Base-by-base conservation (phyloP, 345 rosid genomes). In the Nephelium lappaceum region DNA sequence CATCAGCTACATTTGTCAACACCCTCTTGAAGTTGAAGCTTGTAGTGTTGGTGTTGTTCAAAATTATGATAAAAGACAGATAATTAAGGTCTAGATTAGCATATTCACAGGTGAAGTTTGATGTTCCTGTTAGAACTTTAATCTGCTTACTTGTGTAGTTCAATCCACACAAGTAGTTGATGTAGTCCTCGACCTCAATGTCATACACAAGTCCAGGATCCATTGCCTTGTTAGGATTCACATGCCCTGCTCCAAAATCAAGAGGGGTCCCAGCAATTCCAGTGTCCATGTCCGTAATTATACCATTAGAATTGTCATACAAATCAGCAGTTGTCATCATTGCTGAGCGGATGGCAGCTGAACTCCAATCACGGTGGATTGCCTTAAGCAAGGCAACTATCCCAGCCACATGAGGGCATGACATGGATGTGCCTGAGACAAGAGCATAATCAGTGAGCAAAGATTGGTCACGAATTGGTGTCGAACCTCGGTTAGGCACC, bases 401-500 rank as follows among this genome's bases (percentile, higher is more conserved):
- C 5, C 85, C 85, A 1, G 87, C 57, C 8, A 85, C 83, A 51
- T 85, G 87, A 62, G 87, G 87, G 64, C 83, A 79, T 7, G 87
- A 79, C 87, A 85, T 82, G 8, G 85, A 85, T 12, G 87, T 85
- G 6, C 87, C 87, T 0, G 87, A 82, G 57, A 14, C 27, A 19
- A 60, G 77, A 70, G 82, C 64, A 85, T 73, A 14, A 65, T 27
- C 69, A 42, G 53, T 10, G 79, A 78, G 6, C 72, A 42, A 74
- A 75, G 75, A 19, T 6, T 62, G 19, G 7, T 60, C 6, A 25
- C 14, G 27, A 60, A 19, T 43, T 71, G 14, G 76, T 70, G 5
- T 74, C 82, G 4, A 57, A 5, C 10, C 0, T 43, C 11, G 73
- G 83, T 83, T 67, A 71, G 1, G 70, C 66, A 47, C 5, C 64